Percentiles rank a stretch among this genome's conserved stretches.
Conservation (phyloP, 225 moss, liverwort and hornwort species). For the Anthoceros angustus region DNA sequence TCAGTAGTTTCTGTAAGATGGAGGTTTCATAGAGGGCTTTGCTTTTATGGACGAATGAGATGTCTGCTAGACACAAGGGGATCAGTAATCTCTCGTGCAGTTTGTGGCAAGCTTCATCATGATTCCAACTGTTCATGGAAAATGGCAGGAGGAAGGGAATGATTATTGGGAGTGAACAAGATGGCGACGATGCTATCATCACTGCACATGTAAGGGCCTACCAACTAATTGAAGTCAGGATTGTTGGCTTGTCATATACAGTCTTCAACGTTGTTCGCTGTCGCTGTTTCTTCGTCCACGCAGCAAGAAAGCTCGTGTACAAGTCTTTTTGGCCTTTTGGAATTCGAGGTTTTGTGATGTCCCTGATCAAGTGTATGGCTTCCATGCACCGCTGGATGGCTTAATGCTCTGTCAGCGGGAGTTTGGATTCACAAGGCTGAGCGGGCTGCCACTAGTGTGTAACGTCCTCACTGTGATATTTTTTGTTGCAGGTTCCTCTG, state of each 20-base stretch:
- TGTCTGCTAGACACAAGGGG: conserved; percentile 6
- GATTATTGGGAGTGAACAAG: conserved; percentile 91
- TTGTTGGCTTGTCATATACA: too few relatives aligned
- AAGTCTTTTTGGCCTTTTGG: too few relatives aligned
- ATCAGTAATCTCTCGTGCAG: background rate
- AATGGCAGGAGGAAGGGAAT: conserved; percentile 81
- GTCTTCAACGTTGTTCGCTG: too few relatives aligned
- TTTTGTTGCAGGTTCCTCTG: conserved; percentile 49
- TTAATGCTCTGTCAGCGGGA: background rate
- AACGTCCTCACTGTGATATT: background rate
- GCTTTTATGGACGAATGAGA: background rate
- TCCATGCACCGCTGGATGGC: background rate
- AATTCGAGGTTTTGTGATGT: background rate
- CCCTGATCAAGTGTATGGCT: background rate
- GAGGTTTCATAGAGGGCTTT: background rate
- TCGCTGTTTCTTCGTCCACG: too few relatives aligned
- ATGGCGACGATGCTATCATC: conserved; percentile 89
- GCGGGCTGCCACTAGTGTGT: background rate
- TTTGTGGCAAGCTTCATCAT: background rate
- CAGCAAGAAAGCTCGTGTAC: too few relatives aligned
- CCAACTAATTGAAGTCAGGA: too few relatives aligned
- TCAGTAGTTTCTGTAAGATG: background rate
- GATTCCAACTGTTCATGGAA: background rate
- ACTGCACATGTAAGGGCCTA: conserved; percentile 83
- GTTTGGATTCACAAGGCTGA: background rate